Conservation (phyloP, 2,329 filamentous ascomycete genomes). For the Aspergillus transmontanensis region DNA sequence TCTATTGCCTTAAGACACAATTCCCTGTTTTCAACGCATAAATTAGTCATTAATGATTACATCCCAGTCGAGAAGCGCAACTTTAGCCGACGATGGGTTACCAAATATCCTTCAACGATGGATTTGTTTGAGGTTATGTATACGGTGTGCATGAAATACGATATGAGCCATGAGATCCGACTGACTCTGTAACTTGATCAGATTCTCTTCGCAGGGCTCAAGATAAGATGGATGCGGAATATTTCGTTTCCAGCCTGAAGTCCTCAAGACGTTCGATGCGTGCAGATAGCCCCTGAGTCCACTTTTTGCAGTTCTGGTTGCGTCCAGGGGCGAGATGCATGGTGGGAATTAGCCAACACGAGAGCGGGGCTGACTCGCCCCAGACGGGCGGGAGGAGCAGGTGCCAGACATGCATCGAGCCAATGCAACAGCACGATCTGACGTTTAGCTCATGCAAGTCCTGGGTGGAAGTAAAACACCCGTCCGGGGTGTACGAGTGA, state of each 20-base stretch:
- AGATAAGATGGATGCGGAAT: background rate
- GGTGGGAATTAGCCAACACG: background rate
- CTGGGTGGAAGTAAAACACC: background rate
- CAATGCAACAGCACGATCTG: background rate
- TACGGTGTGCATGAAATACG: no score
- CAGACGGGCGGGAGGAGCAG: background rate
- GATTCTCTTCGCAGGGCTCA: background rate
- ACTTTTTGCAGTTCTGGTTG: background rate
- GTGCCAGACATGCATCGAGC: background rate
- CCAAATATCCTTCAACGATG: background rate
- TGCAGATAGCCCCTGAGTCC: background rate
- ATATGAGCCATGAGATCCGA: background rate
- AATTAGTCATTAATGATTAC: background rate
- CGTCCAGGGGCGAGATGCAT: background rate
- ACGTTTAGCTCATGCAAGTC: background rate
- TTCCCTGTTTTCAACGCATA: background rate
- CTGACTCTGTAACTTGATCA: background rate
- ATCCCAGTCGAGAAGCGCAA: background rate
- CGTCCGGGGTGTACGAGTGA: background rate
- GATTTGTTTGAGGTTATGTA: background rate
- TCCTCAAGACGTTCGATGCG: background rate
- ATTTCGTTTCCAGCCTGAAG: background rate
- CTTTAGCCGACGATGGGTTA: background rate
- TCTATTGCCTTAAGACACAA: background rate
- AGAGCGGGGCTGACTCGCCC: background rate